Evolutionary conservation across 2,329 filamentous ascomycete genomes (phyloP), one percentile per base, ranked within the genome.

Genomic region (Magnaporthiopsis incrustans): DNA sequence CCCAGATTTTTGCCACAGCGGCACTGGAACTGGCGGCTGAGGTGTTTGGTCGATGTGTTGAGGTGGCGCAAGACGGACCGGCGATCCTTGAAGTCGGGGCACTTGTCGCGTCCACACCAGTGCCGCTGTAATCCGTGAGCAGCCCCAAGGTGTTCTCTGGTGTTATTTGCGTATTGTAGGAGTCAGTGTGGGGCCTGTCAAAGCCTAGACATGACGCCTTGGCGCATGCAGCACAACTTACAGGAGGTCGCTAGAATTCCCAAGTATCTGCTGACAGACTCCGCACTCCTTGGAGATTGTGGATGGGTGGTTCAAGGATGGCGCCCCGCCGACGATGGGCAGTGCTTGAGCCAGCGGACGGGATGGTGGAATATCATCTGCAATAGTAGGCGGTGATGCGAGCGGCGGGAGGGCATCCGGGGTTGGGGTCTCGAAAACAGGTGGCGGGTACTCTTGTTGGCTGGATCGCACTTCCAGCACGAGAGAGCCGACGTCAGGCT

Each of bases 71-170:
- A 12, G 25, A 58, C 26, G 57, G 57, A 58, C 26, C 57, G 57
- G 26, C 57, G 57, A 58, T 58, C 57, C 57, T 58, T 58, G 10
- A 58, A 27, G 57, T 58, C 57, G 26, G 57, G 15, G 57, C 57
- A 58, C 11, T 11, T 25, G 14, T 5, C 22, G 12, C 18, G 30
- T 22, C 57, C 57, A 32, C 57, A 58, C 57, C 57, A 58, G 26
- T 58, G 57, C 25, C 57, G 57, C 26, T 30, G 57, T 15, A 26
- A 6, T 18, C 30, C 7, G 26, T 58, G 57, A 12, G 25, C 25
- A 25, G 25, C 8, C 22, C 26, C 26, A 4, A 58, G 14, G 15
- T 27, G 57, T 3, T 58, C 57, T 25, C 57, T 58, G 38, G 11
- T 15, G 18, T 44, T 18, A 7, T 44, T 44, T 44, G 38, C 14